These are phyloP conservation scores for Cordyceps cicadae DNA, from an alignment of 2,329 filamentous ascomycete species.

Conservation along the genomic window DNA sequence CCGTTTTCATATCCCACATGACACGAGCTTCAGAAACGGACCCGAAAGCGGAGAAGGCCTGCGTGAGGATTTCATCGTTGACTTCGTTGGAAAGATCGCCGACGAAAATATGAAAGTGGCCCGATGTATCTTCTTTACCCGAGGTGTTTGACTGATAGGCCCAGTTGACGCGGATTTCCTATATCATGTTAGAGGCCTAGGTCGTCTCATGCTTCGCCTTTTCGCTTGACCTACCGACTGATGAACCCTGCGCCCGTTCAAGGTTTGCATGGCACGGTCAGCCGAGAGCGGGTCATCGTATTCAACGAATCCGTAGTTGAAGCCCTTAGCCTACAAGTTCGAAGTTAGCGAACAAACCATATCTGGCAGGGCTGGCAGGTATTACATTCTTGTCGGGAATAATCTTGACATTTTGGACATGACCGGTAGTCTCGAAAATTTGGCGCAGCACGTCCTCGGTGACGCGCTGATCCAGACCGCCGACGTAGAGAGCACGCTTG, in stretches of 20 bases:
- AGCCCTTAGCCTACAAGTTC: conserved; percentile 71
- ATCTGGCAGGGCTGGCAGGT: conserved; percentile 18
- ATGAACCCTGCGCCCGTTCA: conserved; percentile 92
- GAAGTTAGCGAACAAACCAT: conserved; percentile 14
- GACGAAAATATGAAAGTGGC: conserved; percentile 98
- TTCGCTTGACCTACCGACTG: conserved; percentile 61
- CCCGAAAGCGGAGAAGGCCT: conserved; percentile 94
- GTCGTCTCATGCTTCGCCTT: background rate
- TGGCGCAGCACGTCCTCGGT: conserved; percentile 94
- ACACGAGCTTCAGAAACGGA: conserved; percentile 95
- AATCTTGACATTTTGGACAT: conserved; percentile 98
- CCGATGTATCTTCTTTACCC: conserved; percentile 94
- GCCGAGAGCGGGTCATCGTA: conserved; percentile 96
- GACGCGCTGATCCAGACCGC: conserved; percentile 86
- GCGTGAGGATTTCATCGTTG: conserved; percentile 87
- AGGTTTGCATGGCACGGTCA: conserved; percentile 91
- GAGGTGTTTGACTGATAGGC: conserved; percentile 93
- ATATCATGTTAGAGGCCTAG: conserved; percentile 19
- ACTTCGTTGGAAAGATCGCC: conserved; percentile 97
- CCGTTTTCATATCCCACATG: conserved; percentile 99
- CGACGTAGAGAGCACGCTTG: conserved; percentile 94
- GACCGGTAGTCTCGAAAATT: conserved; percentile 97
- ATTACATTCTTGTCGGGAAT: conserved; percentile 99
- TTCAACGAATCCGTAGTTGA: conserved; percentile 98
- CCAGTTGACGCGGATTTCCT: conserved; percentile 99